These are phyloP conservation scores for Capronia coronata DNA, from an alignment of 2,329 filamentous ascomycete genomes.

Conservation along the genomic window DNA sequence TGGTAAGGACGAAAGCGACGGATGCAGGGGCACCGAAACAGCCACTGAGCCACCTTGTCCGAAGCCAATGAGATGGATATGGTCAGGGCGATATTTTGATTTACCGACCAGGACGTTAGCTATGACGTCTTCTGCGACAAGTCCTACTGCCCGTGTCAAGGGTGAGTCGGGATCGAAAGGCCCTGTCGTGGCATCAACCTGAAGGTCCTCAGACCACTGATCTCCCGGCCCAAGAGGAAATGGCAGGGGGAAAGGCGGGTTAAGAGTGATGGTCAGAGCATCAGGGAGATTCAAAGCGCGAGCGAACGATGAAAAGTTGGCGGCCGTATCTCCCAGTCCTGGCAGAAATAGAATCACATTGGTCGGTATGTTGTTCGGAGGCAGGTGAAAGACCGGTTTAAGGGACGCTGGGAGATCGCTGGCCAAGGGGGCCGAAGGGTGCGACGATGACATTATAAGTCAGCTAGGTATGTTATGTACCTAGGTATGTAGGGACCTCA, in stretches of 20 bases:
- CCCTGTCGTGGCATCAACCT: conserved; percentile 46
- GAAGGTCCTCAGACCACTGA: conserved; percentile 64
- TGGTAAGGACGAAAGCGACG: conserved; percentile 30
- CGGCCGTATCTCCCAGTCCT: conserved; percentile 70
- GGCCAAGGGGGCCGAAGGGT: conserved; percentile 32
- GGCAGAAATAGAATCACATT: conserved; percentile 71
- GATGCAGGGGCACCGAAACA: conserved; percentile 48
- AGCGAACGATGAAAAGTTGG: conserved; percentile 63
- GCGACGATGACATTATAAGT: neutral
- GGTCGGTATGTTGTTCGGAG: conserved; percentile 38
- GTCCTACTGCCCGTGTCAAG: conserved; percentile 45
- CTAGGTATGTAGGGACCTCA: neutral
- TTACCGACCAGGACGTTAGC: conserved; percentile 46
- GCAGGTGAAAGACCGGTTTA: conserved; percentile 37
- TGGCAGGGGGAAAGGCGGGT: conserved; percentile 63
- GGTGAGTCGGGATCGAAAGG: conserved; percentile 58
- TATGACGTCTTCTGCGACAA: conserved; percentile 50
- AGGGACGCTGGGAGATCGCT: conserved; percentile 44
- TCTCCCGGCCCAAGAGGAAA: conserved; percentile 54
- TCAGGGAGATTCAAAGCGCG: conserved; percentile 65
- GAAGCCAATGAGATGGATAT: conserved; percentile 60
- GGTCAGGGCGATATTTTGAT: conserved; percentile 54
- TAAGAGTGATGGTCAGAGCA: conserved; percentile 67
- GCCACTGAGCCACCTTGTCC: conserved; percentile 62
- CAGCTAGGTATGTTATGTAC: neutral